A percentile compares a stretch with the other conserved stretches of the same genome.
phyloP scores from a whole-genome alignment of 1,284 basidiomycete species.

The Limonomyces culmigenus region DNA sequence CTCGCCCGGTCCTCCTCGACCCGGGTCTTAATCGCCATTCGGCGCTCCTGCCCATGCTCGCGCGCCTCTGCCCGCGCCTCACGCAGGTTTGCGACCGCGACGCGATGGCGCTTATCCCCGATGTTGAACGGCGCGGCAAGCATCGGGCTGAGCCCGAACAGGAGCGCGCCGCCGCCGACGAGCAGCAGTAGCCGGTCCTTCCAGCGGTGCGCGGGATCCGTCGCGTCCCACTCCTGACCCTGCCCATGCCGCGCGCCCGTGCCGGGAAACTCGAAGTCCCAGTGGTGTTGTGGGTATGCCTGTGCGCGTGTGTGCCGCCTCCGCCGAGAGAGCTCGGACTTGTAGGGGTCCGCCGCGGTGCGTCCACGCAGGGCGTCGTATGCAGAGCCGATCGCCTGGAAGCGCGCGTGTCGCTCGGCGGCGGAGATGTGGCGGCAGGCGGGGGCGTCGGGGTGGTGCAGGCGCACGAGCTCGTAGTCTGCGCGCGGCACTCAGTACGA shows the following conservation, averaged over 20 bases:
- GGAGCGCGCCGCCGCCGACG: slow-evolving; percentile 21
- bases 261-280: background rate
- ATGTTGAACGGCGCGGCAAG: slow-evolving; percentile 6
- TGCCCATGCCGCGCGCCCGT: background rate
- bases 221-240: slow-evolving; percentile 10
- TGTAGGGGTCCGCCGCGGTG: background rate
- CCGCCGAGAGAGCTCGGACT: background rate
- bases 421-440: slow-evolving; percentile 13
- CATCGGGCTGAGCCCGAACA: slow-evolving; percentile 17
- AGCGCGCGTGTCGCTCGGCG: slow-evolving; percentile 21
- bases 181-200: slow-evolving; percentile 23
- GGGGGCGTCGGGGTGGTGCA: slow-evolving; percentile 30
- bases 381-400: slow-evolving; percentile 30
- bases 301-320: too few relatives aligned
- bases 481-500: background rate
- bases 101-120: slow-evolving; percentile 13
- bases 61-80: slow-evolving; percentile 23
- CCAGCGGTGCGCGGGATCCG: slow-evolving; percentile 16
- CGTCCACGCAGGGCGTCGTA: slow-evolving; percentile 22
- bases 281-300: background rate
- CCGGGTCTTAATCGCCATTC: slow-evolving; percentile 20
- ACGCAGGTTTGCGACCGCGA: slow-evolving; percentile 23
- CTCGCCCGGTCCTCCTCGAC: slow-evolving; percentile 14
- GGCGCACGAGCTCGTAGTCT: slow-evolving; percentile 39
- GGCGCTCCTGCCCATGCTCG: slow-evolving; percentile 20